Conservation (phyloP, 2,329 filamentous ascomycete genomes). For the Aureobasidium leucospermi region DNA sequence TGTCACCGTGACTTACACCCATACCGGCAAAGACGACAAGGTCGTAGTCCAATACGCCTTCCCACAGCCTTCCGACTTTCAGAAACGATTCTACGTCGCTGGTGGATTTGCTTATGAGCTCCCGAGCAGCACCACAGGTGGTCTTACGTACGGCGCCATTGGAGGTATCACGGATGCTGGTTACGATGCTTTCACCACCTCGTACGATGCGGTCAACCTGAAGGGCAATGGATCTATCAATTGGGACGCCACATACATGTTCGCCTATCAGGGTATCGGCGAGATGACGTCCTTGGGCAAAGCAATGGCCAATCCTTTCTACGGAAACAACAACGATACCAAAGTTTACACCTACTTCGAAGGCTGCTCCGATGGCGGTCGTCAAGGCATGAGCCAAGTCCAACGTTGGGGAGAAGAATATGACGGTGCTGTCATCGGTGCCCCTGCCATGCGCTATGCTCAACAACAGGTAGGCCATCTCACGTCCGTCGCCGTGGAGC, state of each 20-base stretch:
- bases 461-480: constrained; percentile 42
- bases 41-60: constrained; percentile 36
- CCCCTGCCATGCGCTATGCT: constrained; percentile 41
- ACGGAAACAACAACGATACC: constrained; percentile 18
- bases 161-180: constrained; percentile 43
- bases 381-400: constrained; percentile 43
- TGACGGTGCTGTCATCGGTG: constrained; percentile 40
- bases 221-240: constrained; percentile 43
- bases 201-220: constrained; percentile 29
- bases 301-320: constrained; percentile 36
- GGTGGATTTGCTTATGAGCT: constrained; percentile 24
- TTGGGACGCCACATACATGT: constrained; percentile 44
- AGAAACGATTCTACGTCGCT: constrained; percentile 39
- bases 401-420: constrained; percentile 45
- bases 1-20: constrained; percentile 30
- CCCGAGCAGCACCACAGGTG: constrained; percentile 30
- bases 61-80: constrained; percentile 35
- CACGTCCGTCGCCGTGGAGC: constrained; percentile 33
- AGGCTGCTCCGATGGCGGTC: constrained; percentile 48
- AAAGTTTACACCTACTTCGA: constrained; percentile 45
- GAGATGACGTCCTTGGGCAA: constrained; percentile 47
- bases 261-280: constrained; percentile 44
- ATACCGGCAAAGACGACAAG: constrained; percentile 29
- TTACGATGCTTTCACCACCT: constrained; percentile 39
- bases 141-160: constrained; percentile 39